Evolutionary conservation across 495 filamentous ascomycete species (phyloP).

Genomic region (Talaromyces borbonicus): DNA sequence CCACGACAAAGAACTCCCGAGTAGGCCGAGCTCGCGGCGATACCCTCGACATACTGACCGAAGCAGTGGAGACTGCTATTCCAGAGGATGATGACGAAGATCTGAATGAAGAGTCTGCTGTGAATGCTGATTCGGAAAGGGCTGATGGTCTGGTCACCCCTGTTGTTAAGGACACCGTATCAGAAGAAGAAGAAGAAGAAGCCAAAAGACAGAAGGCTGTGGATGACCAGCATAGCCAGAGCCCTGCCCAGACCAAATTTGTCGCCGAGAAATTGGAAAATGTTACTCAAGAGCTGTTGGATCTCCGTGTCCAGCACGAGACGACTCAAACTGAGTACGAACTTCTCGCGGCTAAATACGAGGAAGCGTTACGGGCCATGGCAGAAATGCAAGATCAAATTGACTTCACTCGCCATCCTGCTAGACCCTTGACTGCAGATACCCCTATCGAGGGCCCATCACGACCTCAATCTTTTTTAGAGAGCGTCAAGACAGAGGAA

Average conservation of each 20-base stretch:
- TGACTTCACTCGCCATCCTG: constrained; percentile 69
- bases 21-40: constrained; percentile 24
- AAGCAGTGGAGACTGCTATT: constrained; percentile 43
- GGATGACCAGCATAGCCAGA: constrained; percentile 33
- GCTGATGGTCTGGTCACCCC: constrained; percentile 10
- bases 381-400: constrained; percentile 76
- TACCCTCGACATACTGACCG: constrained; percentile 37
- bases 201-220: constrained; percentile 21
- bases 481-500: constrained; percentile 64
- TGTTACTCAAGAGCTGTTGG: constrained; percentile 85
- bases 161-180: constrained; percentile 13
- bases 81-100: constrained; percentile 43
- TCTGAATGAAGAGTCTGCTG: constrained; percentile 40
- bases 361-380: constrained; percentile 73
- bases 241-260: constrained; percentile 72
- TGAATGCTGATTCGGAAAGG: constrained; percentile 28
- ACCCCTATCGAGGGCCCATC: constrained; percentile 44
- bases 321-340: constrained; percentile 71
- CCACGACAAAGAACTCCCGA: constrained; percentile 13
- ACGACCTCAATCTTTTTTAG: constrained; percentile 89
- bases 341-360: constrained; percentile 77
- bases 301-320: constrained; percentile 85
- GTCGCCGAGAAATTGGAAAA: constrained; percentile 89
- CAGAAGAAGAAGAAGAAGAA: constrained; percentile 23
- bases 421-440: constrained; percentile 39